Base-by-base conservation (phyloP, 106 monocot genomes). In the Apostasia ramifera region DNA sequence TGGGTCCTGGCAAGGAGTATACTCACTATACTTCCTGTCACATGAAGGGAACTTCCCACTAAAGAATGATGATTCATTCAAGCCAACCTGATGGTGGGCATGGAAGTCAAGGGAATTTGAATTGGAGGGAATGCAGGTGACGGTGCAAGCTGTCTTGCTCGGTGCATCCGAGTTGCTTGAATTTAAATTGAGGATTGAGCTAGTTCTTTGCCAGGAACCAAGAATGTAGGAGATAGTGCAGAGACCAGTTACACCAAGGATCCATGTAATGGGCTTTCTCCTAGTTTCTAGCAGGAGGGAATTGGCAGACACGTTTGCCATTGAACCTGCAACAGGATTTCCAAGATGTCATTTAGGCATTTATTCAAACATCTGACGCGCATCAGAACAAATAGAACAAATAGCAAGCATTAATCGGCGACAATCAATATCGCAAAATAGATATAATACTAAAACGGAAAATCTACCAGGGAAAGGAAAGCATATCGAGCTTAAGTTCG, bases 251-350 rank as follows among this genome's bases (percentile, higher is more conserved):
- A 85, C 85, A 4, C 50, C 67, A 7, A 83, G 42, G 10, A 85
- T 68, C 61, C 63, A 75, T 2, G 88, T 80, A 14, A 91, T 15
- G 5, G 69, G 68, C 56, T 76, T 73, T 38, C 57, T 85, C 66
- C 56, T 84, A 13, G 58, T 51, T 46, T 91, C 82, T 44, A 77
- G 12, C 11, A 74, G 71, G 50, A 75, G 73, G n/a, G 83, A 46
- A 79, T 88, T 94, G 14, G 91, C 79, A 51, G 90, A 83, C 47
- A 56, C 80, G 50, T 85, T 85, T 4, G 87, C 85, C 90, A 94
- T 94, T 53, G 55, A 11, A 70, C n/a, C 74, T 70, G 63, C 55
- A 69, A 47, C 37, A 54, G 44, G 3, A 60, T 60, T 40, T 1
- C 59, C 38, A 14, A 57, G 56, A 57, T n/a, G 15, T 15, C 14